phyloP scores from a whole-genome alignment of 1,284 basidiomycete genomes.

The Athelia psychrophila region DNA sequence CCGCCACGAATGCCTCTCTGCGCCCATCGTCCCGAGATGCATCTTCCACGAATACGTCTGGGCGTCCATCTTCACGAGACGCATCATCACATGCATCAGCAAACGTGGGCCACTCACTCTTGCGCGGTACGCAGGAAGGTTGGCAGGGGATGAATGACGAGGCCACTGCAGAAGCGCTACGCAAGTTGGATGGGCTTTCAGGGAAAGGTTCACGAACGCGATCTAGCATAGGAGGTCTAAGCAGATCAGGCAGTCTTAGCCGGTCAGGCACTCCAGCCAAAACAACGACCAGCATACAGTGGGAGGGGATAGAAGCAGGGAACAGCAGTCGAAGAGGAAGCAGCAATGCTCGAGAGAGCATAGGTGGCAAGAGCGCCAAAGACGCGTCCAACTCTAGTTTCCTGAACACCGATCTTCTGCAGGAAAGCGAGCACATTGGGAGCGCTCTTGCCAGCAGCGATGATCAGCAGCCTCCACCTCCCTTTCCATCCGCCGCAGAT shows the following conservation, averaged over 20 bases:
- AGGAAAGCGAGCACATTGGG: conserved; percentile 18
- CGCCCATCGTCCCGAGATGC: conserved; percentile 43
- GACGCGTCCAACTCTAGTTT: conserved; percentile 34
- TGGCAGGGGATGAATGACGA: conserved; percentile 85
- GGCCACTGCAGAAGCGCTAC: conserved; percentile 86
- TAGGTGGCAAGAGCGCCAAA: conserved; percentile 37
- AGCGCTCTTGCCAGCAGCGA: conserved; percentile 45
- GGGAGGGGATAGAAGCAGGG: conserved; percentile 54
- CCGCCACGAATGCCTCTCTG: conserved; percentile 43
- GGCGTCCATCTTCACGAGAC: conserved; percentile 44
- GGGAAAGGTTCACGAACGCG: conserved; percentile 67
- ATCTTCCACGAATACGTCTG: conserved; percentile 38
- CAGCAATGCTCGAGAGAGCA: conserved; percentile 34
- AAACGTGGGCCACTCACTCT: conserved; percentile 75
- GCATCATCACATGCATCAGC: conserved; percentile 45
- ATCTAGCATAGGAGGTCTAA: conserved; percentile 62
- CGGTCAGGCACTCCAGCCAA: conserved; percentile 72
- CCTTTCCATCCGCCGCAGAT: conserved; percentile 42
- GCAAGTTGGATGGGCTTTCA: conserved; percentile 90
- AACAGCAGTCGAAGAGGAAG: background rate
- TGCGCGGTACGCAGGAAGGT: conserved; percentile 80
- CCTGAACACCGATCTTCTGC: conserved; percentile 32
- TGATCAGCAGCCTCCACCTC: conserved; percentile 41
- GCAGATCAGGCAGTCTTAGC: conserved; percentile 53
- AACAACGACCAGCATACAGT: conserved; percentile 50